A percentile compares a stretch with the other conserved stretches of the same genome.
phyloP scores from a whole-genome alignment of 306 rosid species.

The Bauhinia variegata region DNA sequence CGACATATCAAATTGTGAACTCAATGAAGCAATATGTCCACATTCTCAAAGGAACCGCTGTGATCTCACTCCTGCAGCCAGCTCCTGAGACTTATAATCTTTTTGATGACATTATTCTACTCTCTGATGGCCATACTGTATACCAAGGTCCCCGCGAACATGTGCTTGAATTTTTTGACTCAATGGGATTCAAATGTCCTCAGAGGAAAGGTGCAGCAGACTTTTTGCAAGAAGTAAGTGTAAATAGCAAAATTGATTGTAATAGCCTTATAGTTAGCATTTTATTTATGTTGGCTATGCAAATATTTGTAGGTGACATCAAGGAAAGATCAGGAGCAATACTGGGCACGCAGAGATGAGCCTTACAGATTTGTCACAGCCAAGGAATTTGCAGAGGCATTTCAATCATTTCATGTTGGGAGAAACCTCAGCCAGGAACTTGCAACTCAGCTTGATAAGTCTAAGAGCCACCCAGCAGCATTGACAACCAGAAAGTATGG shows the following conservation, averaged over 20 bases:
- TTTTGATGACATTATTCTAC: constrained; percentile 53
- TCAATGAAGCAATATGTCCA: constrained; percentile 48
- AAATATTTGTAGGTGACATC: constrained; percentile 45
- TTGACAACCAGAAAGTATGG: constrained; percentile 48
- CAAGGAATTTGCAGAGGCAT: constrained; percentile 48
- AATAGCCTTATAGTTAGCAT: too few species aligned
- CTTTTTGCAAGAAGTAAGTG: constrained; percentile 57
- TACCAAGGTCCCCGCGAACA: constrained; percentile 58
- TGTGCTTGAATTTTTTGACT: constrained; percentile 51
- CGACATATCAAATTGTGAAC: constrained; percentile 56
- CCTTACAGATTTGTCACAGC: constrained; percentile 50
- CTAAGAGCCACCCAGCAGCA: constrained; percentile 53
- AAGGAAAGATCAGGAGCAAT: constrained; percentile 57
- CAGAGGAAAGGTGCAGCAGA: constrained; percentile 60
- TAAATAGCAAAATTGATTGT: too few species aligned
- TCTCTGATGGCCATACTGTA: constrained; percentile 54
- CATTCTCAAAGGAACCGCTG: constrained; percentile 51
- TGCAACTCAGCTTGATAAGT: constrained; percentile 46
- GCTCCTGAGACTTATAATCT: constrained; percentile 58
- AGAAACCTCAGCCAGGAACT: constrained; percentile 38
- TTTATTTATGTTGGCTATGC: neutral
- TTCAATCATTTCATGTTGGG: constrained; percentile 50
- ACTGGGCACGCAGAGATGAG: constrained; percentile 45
- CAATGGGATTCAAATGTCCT: constrained; percentile 57
- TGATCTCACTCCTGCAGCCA: constrained; percentile 58